phyloP scores from a whole-genome alignment of 768 basidiomycete genomes.

The Mycena pura region DNA sequence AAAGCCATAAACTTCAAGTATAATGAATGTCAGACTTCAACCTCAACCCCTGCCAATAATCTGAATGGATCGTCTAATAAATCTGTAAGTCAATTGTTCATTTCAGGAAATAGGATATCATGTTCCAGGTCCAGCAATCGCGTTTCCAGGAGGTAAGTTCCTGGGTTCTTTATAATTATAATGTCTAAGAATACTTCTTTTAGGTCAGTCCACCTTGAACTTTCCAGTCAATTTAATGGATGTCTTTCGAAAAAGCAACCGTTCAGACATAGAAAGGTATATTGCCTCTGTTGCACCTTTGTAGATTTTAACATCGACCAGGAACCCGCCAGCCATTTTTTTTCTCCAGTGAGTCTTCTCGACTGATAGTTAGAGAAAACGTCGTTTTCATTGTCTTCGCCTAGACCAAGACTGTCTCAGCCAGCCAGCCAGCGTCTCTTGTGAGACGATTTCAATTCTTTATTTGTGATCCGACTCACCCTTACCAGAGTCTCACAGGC shows the following conservation, averaged over 20 bases:
- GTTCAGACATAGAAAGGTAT: constrained; percentile 7
- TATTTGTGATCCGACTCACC: too few relatives aligned
- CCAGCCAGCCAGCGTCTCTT: too few relatives aligned
- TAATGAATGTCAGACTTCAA: not conserved
- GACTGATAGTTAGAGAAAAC: not conserved
- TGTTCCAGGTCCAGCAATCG: constrained; percentile 3
- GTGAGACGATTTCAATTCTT: too few relatives aligned
- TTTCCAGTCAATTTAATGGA: not conserved
- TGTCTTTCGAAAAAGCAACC: not conserved
- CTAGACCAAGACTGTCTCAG: constrained; percentile 4
- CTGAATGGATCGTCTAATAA: not conserved
- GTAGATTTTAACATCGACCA: not conserved
- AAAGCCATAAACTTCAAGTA: not conserved
- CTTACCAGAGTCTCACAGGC: not conserved
- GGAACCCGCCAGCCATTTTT: constrained; percentile 13
- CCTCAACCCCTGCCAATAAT: not conserved
- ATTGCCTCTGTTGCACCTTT: not conserved
- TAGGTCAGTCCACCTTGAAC: not conserved
- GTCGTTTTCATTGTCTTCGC: not conserved
- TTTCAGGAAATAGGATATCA: not conserved
- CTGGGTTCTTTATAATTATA: not conserved
- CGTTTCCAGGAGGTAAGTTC: constrained; percentile 7
- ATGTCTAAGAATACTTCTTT: not conserved
- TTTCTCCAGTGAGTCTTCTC: not conserved
- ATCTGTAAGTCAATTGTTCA: constrained; percentile 5